These are phyloP conservation scores for Thyridium curvatum DNA, from an alignment of 2,329 filamentous ascomycete species.

Conservation along the genomic window DNA sequence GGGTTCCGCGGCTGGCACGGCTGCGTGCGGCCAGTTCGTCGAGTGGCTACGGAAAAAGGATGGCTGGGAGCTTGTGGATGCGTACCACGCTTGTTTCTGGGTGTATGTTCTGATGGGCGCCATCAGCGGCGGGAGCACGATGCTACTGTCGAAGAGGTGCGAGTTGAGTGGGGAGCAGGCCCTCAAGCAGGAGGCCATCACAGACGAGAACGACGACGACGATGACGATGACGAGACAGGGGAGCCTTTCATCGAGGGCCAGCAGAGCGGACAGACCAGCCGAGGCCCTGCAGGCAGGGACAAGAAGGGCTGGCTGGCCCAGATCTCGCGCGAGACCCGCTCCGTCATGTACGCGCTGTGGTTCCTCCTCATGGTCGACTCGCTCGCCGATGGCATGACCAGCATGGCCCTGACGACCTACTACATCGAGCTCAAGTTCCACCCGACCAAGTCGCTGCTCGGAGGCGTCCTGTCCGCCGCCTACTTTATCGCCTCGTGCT, in stretches of 20 bases:
- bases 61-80: slow-evolving; percentile 41
- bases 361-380: slow-evolving; percentile 59
- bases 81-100: slow-evolving; percentile 54
- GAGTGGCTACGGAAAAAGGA: slow-evolving; percentile 34
- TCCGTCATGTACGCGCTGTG: slow-evolving; percentile 58
- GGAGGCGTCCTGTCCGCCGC: slow-evolving; percentile 51
- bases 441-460: slow-evolving; percentile 47
- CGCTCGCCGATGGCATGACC: slow-evolving; percentile 61
- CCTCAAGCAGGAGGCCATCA: slow-evolving; percentile 12
- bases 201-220: slow-evolving; percentile 9
- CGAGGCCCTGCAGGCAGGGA: slow-evolving; percentile 9
- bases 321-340: slow-evolving; percentile 52
- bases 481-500: slow-evolving; percentile 47
- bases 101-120: slow-evolving; percentile 51
- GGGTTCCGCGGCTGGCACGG: slow-evolving; percentile 47
- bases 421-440: slow-evolving; percentile 51
- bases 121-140: slow-evolving; percentile 39
- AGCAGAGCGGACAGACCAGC: slow-evolving; percentile 4
- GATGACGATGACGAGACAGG: slow-evolving; percentile 13
- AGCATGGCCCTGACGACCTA: slow-evolving; percentile 51
- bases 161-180: slow-evolving; percentile 31
- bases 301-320: slow-evolving; percentile 33
- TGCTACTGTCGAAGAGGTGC: slow-evolving; percentile 41
- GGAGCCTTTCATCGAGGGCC: slow-evolving; percentile 12
- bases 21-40: slow-evolving; percentile 43